Percentiles rank a stretch among this genome's conserved stretches.
Evolutionary conservation across 345 rosid genomes (phyloP).

Genomic region (Salix koriyanagi): DNA sequence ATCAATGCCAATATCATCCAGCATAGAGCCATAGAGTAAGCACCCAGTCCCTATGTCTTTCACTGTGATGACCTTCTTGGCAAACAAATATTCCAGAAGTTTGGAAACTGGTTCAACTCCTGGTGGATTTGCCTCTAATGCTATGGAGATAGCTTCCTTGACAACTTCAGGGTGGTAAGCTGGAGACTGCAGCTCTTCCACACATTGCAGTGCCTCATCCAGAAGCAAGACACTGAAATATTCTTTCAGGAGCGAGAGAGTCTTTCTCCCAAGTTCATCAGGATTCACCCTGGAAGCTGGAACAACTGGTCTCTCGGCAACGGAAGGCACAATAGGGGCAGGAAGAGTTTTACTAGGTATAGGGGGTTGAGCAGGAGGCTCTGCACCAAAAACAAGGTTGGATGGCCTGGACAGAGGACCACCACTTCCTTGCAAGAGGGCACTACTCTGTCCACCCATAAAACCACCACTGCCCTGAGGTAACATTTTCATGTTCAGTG

Average conservation of each 20-base stretch:
- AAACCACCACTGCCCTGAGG: constrained; percentile 79
- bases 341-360: constrained; percentile 25
- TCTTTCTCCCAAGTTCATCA: constrained; percentile 55
- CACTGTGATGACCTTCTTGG: constrained; percentile 43
- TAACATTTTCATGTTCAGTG: constrained; percentile 56
- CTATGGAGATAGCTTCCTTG: constrained; percentile 73
- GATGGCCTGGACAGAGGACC: constrained; percentile 27
- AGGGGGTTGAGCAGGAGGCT: constrained; percentile 28
- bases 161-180: constrained; percentile 69
- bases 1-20: constrained; percentile 87
- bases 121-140: constrained; percentile 66
- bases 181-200: constrained; percentile 63
- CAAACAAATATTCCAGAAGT: constrained; percentile 48
- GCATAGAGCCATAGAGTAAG: constrained; percentile 54
- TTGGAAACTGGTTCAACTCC: constrained; percentile 42
- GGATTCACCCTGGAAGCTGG: constrained; percentile 34
- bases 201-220: constrained; percentile 73
- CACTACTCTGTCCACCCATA: constrained; percentile 67
- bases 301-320: constrained; percentile 27
- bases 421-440: constrained; percentile 61
- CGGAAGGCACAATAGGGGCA: constrained; percentile 23
- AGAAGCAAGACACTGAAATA: constrained; percentile 49
- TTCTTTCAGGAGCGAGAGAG: constrained; percentile 66
- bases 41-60: constrained; percentile 61
- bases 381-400: constrained; percentile 18